These are phyloP conservation scores for Solanum pinnatisectum DNA, from an alignment of 257 asterid genomes.

Conservation along the genomic window DNA sequence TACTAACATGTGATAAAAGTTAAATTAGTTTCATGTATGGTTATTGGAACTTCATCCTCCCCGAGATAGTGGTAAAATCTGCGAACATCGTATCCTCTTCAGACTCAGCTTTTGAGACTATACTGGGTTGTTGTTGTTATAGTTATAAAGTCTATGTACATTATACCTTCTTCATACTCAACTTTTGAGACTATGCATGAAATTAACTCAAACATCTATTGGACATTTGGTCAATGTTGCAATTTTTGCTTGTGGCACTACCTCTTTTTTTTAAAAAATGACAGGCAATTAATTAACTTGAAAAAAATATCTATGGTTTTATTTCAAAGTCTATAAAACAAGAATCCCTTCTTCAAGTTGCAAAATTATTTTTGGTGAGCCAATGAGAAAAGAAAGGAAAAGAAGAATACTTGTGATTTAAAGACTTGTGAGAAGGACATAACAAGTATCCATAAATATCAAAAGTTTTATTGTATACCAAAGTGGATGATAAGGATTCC, in stretches of 20 bases:
- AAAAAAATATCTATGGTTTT: conserved; percentile 6
- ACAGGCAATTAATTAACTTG: neutral
- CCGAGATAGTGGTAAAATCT: rapidly evolving
- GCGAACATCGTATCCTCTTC: rapidly evolving
- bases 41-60: neutral
- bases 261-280: neutral
- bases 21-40: no score
- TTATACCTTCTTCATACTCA: no score
- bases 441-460: conserved; percentile 15
- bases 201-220: neutral
- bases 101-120: neutral
- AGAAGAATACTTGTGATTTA: neutral
- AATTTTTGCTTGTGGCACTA: neutral
- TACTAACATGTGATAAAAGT: neutral
- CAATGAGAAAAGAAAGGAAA: neutral
- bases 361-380: neutral
- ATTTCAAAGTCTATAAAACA: neutral
- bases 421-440: conserved; percentile 19
- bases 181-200: neutral
- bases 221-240: neutral
- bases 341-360: conserved; percentile 22
- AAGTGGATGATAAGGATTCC: conserved; percentile 52
- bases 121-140: rapidly evolving
- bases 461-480: conserved; percentile 8
- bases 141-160: neutral